phyloP scores from a whole-genome alignment of 2,329 filamentous ascomycete genomes.

The Cladosporium sp. region DNA sequence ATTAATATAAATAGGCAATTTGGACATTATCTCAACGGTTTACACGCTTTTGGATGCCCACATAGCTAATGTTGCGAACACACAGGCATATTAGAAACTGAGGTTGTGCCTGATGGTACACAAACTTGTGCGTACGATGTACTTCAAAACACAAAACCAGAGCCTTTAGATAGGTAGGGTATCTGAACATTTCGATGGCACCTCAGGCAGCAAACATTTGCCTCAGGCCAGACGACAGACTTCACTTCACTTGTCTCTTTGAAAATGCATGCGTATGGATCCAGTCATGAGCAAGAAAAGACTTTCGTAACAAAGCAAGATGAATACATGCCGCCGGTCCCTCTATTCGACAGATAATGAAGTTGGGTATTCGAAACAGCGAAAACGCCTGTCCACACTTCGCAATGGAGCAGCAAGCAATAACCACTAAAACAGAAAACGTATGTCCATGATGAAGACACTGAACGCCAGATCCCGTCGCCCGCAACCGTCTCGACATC shows the following conservation, averaged over 20 bases:
- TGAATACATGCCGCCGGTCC: not conserved
- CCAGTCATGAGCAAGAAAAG: not conserved
- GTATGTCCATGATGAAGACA: constrained; percentile 13
- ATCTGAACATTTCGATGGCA: not conserved
- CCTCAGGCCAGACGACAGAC: not conserved
- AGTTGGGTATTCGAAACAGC: constrained; percentile 12
- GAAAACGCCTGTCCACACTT: constrained; percentile 7
- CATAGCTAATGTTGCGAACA: not conserved
- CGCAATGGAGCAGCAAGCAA: constrained; percentile 1
- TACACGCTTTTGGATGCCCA: not conserved
- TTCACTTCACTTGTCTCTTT: not conserved
- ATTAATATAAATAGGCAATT: not conserved
- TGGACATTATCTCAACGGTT: not conserved
- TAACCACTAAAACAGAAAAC: not conserved
- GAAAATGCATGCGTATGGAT: not conserved
- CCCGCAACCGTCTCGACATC: not conserved
- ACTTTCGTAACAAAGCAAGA: not conserved
- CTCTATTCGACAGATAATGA: constrained; percentile 10
- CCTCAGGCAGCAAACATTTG: constrained; percentile 4
- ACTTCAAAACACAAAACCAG: not conserved
- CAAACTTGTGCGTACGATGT: not conserved
- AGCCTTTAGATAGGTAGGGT: not conserved
- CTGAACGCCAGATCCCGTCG: constrained; percentile 1
- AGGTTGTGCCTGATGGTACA: not conserved
- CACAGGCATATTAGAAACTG: not conserved